Base-by-base conservation (phyloP, 208 protist species). In the Wallacemonas sp. region DNA sequence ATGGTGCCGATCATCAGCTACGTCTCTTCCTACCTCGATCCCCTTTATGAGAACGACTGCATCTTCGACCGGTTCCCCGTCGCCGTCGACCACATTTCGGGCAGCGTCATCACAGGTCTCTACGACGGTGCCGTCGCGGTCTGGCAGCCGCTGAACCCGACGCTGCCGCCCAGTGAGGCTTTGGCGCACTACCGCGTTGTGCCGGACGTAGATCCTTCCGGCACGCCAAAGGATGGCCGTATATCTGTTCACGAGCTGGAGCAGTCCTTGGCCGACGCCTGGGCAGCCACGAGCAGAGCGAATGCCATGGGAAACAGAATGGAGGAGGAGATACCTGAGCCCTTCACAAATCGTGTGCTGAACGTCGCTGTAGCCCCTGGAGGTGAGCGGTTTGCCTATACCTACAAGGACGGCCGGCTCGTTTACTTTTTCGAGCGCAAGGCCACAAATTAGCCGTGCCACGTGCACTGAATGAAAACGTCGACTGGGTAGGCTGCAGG, bases 31-130 rank as follows among this genome's bases (percentile, higher is more conserved):
- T 88, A 91, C 63, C 72, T 96, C 14, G 82, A 94, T 39, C 54
- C 60, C 0, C 66, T 96, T 15, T 94, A 94, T 72, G 79, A 88
- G 22, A 88, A 87, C 28, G 87, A 96, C 70, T 75, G 66, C 51
- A 94, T 96, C 60, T 96, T 94, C 70, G 90, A 96, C 62, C 79
- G 86, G 38, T 94, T 94, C 72, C 78, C 88, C 0, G 53, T 94
- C 34, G 87, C 75, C 0, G 85, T 94, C 14, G 90, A 96, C 63
- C 77, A 94, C 60, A 71, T 84, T 2, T 88, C 83, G 0, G 66
- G 76, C 22, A 90, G 82, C 15, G 86, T 96, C 11, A 75, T 94
- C 55, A 96, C 90, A 11, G 90, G 90, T 1, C 63, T 94, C 15
- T 96, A 96, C 64, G 88, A 93, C 62, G 80, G 84, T 12, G 88